Evolutionary conservation across 768 basidiomycete species (phyloP).

Genomic region (Termitomyces sp.): DNA sequence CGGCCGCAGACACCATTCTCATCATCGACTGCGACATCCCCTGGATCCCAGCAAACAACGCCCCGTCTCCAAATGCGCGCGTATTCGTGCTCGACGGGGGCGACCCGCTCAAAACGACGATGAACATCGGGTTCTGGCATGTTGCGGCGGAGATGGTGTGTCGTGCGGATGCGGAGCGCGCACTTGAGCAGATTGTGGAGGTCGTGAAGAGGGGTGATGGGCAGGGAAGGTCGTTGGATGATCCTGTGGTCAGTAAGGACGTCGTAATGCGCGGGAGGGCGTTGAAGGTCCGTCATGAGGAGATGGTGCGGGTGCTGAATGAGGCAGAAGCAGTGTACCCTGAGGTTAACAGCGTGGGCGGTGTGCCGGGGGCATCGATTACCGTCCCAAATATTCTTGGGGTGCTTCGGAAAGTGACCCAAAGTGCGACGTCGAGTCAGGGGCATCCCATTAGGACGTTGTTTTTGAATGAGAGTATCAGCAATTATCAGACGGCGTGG

Average conservation of each 20-base stretch:
- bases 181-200: conserved; percentile 43
- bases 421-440: conserved; percentile 27
- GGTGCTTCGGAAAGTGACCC: conserved; percentile 37
- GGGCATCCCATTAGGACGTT: conserved; percentile 34
- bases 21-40: conserved; percentile 63
- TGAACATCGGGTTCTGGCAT: conserved; percentile 14
- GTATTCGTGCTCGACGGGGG: conserved; percentile 59
- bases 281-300: conserved; percentile 17
- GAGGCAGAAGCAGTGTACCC: conserved; percentile 24
- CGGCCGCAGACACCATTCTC: conserved; percentile 55
- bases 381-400: conserved; percentile 47
- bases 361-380: conserved; percentile 13
- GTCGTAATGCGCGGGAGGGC: conserved; percentile 8
- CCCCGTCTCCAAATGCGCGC: conserved; percentile 35
- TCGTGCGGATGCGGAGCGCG: conserved; percentile 48
- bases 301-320: conserved; percentile 19
- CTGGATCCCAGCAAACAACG: conserved; percentile 51
- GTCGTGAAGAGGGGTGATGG: conserved; percentile 23
- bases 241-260: conserved; percentile 9
- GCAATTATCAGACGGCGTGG: conserved; percentile 51
- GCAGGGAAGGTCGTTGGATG: conserved; percentile 4
- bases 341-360: background rate
- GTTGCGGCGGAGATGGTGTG: conserved; percentile 50
- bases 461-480: conserved; percentile 60
- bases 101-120: conserved; percentile 56